A percentile compares a stretch with the other conserved stretches of the same genome.
Evolutionary conservation across 257 asterid genomes (phyloP).

Genomic region (Craterostigma plantagineum): DNA sequence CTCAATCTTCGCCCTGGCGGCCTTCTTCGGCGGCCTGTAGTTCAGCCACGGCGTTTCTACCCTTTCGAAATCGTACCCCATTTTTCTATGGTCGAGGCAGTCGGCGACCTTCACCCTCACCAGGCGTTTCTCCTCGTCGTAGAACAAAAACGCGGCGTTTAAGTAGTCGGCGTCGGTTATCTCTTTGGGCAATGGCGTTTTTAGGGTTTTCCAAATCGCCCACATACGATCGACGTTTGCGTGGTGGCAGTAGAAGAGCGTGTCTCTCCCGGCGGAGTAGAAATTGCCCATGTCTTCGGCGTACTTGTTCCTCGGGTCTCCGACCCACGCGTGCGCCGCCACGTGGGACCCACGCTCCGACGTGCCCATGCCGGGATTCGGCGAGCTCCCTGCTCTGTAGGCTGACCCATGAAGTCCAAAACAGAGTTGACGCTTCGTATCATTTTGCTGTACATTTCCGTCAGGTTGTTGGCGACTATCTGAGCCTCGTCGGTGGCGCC

Average conservation of each 20-base stretch:
- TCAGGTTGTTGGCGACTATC: slow-evolving; percentile 15
- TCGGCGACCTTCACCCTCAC: slow-evolving; percentile 27
- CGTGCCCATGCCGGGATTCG: slow-evolving; percentile 26
- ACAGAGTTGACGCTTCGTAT: slow-evolving; percentile 18
- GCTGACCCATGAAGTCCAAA: slow-evolving; percentile 23
- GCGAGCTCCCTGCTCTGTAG: slow-evolving; percentile 13
- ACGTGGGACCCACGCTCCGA: slow-evolving; percentile 33
- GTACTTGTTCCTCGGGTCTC: slow-evolving; percentile 18
- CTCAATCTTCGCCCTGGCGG: slow-evolving; percentile 8
- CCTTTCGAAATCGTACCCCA: slow-evolving; percentile 13
- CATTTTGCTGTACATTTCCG: slow-evolving; percentile 21
- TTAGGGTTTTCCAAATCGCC: slow-evolving; percentile 24
- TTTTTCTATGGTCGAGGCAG: slow-evolving; percentile 9
- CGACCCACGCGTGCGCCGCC: slow-evolving; percentile 23
- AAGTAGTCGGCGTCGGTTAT: slow-evolving; percentile 17
- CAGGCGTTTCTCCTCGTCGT: slow-evolving; percentile 25
- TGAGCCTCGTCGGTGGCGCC: slow-evolving; percentile 10
- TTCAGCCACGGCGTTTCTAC: slow-evolving; percentile 26
- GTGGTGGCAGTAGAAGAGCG: slow-evolving; percentile 41
- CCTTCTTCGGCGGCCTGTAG: slow-evolving; percentile 10
- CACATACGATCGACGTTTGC: slow-evolving; percentile 57
- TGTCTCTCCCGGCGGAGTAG: slow-evolving; percentile 48
- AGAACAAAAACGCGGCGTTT: slow-evolving; percentile 32
- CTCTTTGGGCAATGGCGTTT: slow-evolving; percentile 15
- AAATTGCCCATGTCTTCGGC: slow-evolving; percentile 45